phyloP scores from a whole-genome alignment of 2,329 filamentous ascomycete species.

The Epichloe uncinata region DNA sequence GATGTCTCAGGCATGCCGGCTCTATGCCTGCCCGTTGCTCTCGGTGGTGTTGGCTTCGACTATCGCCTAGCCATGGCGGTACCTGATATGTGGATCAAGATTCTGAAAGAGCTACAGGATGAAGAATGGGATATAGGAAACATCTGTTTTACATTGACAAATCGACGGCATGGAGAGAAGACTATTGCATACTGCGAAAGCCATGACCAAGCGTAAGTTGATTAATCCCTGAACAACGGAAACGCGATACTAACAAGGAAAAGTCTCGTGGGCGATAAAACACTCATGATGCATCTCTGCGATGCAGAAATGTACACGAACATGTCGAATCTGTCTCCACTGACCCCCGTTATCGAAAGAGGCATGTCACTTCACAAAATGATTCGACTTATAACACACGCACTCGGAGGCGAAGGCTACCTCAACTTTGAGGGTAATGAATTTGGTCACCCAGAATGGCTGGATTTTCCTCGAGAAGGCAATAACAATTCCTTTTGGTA shows the following conservation, averaged over 20 bases:
- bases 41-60: conserved; percentile 92
- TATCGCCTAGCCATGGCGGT: conserved; percentile 96
- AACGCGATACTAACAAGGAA: conserved; percentile 6
- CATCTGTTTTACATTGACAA: conserved; percentile 78
- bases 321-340: conserved; percentile 76
- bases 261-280: conserved; percentile 91
- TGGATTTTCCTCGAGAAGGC: conserved; percentile 90
- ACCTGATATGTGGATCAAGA: conserved; percentile 98
- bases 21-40: conserved; percentile 70
- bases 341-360: conserved; percentile 79
- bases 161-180: conserved; percentile 90
- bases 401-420: conserved; percentile 86
- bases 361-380: conserved; percentile 93
- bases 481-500: conserved; percentile 94
- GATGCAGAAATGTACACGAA: conserved; percentile 96
- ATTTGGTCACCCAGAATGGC: conserved; percentile 97
- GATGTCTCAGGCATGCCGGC: conserved; percentile 98
- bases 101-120: conserved; percentile 85
- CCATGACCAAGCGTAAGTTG: conserved; percentile 85
- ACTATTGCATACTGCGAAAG: conserved; percentile 96
- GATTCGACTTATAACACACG: conserved; percentile 88
- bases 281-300: conserved; percentile 94
- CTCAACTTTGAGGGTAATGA: conserved; percentile 99
- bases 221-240: not conserved
- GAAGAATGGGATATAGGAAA: conserved; percentile 82